phyloP scores from a whole-genome alignment of 805 yeast species.

The Candida palmyrensis region DNA sequence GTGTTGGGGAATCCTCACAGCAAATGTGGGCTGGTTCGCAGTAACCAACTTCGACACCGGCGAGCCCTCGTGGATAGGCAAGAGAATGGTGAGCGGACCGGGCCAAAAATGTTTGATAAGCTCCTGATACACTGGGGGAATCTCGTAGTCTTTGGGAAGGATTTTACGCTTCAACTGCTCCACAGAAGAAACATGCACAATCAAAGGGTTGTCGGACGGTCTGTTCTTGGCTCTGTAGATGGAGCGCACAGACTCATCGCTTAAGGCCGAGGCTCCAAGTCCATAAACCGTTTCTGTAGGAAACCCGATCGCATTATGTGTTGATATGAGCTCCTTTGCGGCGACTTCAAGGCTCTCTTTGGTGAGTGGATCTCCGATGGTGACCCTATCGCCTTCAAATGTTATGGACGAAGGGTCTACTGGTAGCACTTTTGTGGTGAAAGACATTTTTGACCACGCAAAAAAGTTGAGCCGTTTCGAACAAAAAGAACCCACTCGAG shows the following conservation, averaged over 20 bases:
- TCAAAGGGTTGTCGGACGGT: conserved; percentile 93
- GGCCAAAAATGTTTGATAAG: conserved; percentile 84
- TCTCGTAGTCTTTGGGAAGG: conserved; percentile 39
- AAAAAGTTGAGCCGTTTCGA: too few relatives aligned
- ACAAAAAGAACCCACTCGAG: too few relatives aligned
- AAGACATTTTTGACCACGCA: too few relatives aligned
- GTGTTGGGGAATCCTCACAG: conserved; percentile 83
- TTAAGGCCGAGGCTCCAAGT: conserved; percentile 80
- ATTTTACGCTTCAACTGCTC: conserved; percentile 64
- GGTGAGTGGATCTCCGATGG: conserved; percentile 50
- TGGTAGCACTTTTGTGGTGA: conserved; percentile 38
- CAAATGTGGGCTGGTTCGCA: conserved; percentile 84
- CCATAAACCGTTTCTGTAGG: conserved; percentile 99
- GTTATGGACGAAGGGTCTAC: conserved; percentile 50
- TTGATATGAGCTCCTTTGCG: conserved; percentile 44
- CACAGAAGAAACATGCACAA: conserved; percentile 79
- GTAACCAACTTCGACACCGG: conserved; percentile 74
- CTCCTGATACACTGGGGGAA: conserved; percentile 66
- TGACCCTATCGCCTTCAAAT: conserved; percentile 39
- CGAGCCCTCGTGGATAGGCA: conserved; percentile 49
- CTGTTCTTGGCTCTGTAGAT: conserved; percentile 88
- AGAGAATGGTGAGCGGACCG: conserved; percentile 84
- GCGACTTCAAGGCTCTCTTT: conserved; percentile 51
- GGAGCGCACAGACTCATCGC: conserved; percentile 64
- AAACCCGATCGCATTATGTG: conserved; percentile 72